Conservation (phyloP, 2,329 filamentous ascomycete genomes). For the Phaeosphaeriaceae sp. region DNA sequence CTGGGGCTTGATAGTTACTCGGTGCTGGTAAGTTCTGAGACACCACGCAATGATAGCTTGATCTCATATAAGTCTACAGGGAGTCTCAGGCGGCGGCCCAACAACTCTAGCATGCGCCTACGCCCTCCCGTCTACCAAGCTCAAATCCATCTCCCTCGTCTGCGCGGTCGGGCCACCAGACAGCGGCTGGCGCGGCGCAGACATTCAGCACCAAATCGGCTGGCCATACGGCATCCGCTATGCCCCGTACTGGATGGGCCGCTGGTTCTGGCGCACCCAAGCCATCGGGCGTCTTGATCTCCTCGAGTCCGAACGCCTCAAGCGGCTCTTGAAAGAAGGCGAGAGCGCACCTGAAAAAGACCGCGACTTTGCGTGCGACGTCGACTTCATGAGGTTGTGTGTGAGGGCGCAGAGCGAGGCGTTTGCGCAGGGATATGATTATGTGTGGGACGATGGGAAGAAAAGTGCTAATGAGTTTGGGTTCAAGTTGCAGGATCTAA, state of each 20-base stretch:
- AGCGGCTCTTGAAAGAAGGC: background rate
- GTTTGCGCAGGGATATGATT: slow-evolving; percentile 42
- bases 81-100: slow-evolving; percentile 43
- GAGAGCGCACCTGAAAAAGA: slow-evolving; percentile 25
- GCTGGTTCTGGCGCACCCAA: slow-evolving; percentile 34
- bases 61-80: slow-evolving; percentile 15
- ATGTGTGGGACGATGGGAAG: slow-evolving; percentile 38
- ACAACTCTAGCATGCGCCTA: slow-evolving; percentile 40
- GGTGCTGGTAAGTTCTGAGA: slow-evolving; percentile 26
- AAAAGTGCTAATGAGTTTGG: slow-evolving; percentile 37
- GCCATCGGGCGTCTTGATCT: slow-evolving; percentile 38
- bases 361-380: slow-evolving; percentile 24
- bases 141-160: slow-evolving; percentile 33
- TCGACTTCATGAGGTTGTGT: slow-evolving; percentile 25
- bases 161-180: slow-evolving; percentile 45
- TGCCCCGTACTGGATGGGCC: slow-evolving; percentile 17
- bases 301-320: slow-evolving; percentile 37
- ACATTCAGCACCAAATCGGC: slow-evolving; percentile 30
- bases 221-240: slow-evolving; percentile 42
- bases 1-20: slow-evolving; percentile 28
- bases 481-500: slow-evolving; percentile 46
- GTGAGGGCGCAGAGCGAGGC: slow-evolving; percentile 28
- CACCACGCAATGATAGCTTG: slow-evolving; percentile 5
- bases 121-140: slow-evolving; percentile 22
- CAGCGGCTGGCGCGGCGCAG: slow-evolving; percentile 43